phyloP scores from a whole-genome alignment of 2,329 filamentous ascomycete genomes.

The Colletotrichum sp. region DNA sequence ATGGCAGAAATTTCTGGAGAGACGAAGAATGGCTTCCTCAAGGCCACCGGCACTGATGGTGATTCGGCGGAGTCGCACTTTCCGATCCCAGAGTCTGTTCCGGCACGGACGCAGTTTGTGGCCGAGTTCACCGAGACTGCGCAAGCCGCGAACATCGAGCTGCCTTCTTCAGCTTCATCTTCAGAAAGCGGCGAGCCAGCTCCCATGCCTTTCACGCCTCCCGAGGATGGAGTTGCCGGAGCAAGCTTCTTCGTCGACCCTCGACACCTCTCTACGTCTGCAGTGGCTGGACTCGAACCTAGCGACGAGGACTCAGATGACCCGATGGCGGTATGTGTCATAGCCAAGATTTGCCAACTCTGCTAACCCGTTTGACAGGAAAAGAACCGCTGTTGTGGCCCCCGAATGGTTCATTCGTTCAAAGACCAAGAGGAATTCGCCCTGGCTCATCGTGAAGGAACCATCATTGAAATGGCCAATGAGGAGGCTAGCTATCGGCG shows the following conservation, averaged over 20 bases:
- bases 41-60: not conserved
- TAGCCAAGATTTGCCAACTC: not conserved
- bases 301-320: not conserved
- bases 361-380: not conserved
- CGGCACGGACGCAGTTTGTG: not conserved
- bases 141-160: not conserved
- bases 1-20: not conserved
- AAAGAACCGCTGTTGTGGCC: not conserved
- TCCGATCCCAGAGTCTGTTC: not conserved
- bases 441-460: conserved; percentile 5
- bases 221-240: not conserved
- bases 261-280: not conserved
- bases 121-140: not conserved
- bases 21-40: not conserved
- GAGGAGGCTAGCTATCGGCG: not conserved
- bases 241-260: not conserved
- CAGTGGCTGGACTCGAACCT: not conserved
- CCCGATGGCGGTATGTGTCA: not conserved
- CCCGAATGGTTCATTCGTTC: conserved; percentile 14
- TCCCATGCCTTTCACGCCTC: not conserved
- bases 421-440: not conserved
- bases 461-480: conserved; percentile 4
- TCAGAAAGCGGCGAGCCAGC: not conserved
- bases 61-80: not conserved
- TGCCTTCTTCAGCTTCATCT: not conserved